A percentile compares a stretch with the other conserved stretches of the same genome.
phyloP scores from a whole-genome alignment of 2,329 filamentous ascomycete species.

The Monilinia aucupariae region DNA sequence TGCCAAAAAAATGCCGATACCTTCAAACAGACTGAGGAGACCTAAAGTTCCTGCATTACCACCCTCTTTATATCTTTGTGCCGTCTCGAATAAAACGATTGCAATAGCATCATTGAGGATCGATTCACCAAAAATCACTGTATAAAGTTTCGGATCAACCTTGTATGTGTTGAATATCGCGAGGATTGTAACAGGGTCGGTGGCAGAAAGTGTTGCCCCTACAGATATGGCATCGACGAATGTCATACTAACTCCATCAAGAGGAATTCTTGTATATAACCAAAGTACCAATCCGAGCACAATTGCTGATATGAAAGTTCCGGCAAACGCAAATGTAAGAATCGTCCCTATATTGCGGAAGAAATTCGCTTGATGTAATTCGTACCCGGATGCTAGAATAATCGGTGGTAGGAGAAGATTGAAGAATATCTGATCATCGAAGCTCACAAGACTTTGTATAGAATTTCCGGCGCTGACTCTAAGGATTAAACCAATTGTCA shows the following conservation, averaged over 20 bases:
- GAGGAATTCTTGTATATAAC: constrained; percentile 79
- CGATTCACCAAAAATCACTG: constrained; percentile 96
- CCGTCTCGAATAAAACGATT: constrained; percentile 97
- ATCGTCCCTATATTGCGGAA: constrained; percentile 98
- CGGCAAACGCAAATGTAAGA: constrained; percentile 93
- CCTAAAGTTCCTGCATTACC: constrained; percentile 64
- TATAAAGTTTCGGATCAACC: constrained; percentile 97
- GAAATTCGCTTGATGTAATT: constrained; percentile 97
- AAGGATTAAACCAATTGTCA: constrained; percentile 88
- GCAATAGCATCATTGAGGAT: constrained; percentile 98
- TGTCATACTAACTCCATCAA: constrained; percentile 77
- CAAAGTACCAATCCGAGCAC: constrained; percentile 85
- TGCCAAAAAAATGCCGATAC: constrained; percentile 87
- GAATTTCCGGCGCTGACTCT: constrained; percentile 74
- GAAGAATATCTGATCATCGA: constrained; percentile 99
- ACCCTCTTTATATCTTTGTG: constrained; percentile 82
- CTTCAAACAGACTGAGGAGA: constrained; percentile 79
- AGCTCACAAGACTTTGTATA: constrained; percentile 86
- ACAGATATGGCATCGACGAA: constrained; percentile 97
- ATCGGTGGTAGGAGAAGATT: constrained; percentile 97
- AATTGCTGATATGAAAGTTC: constrained; percentile 95
- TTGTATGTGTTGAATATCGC: constrained; percentile 99
- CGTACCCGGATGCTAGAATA: constrained; percentile 94
- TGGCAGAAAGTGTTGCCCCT: constrained; percentile 91
- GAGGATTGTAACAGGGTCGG: constrained; percentile 93